Percentiles rank a stretch among this genome's conserved stretches.
Conservation (phyloP, 805 yeast species). For the Starmerella gropengiesseri region DNA sequence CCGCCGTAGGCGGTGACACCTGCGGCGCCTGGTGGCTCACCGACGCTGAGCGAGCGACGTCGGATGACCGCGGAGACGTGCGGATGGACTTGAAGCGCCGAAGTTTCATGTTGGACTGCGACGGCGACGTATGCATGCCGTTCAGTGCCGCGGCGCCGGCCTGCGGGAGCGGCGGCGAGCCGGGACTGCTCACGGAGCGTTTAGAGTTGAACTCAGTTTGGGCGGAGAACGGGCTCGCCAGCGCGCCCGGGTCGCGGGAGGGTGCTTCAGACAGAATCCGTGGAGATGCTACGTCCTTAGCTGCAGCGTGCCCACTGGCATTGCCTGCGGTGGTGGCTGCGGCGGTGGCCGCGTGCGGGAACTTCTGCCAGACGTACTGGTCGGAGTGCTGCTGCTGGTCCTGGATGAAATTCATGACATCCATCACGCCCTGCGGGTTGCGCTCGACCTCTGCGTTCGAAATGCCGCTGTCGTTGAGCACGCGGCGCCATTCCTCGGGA, state of each 20-base stretch:
- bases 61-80: slow-evolving; percentile 3
- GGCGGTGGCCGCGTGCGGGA: slow-evolving; percentile 9
- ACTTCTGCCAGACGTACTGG: slow-evolving; percentile 23
- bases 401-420: slow-evolving; percentile 69
- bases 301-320: not conserved
- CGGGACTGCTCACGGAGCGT: slow-evolving; percentile 16
- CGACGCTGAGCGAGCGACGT: not conserved
- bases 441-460: slow-evolving; percentile 76
- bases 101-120: not conserved
- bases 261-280: not conserved
- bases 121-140: not conserved
- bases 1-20: slow-evolving; percentile 7
- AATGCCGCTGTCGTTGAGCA: slow-evolving; percentile 77
- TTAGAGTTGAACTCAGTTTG: slow-evolving; percentile 1
- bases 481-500: slow-evolving; percentile 85
- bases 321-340: not conserved
- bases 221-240: slow-evolving; percentile 16
- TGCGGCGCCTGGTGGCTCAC: slow-evolving; percentile 2
- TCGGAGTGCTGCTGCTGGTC: slow-evolving; percentile 21
- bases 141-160: not conserved
- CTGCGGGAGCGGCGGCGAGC: not conserved
- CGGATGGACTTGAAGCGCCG: slow-evolving; percentile 10
- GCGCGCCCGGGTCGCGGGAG: not conserved
- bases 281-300: no score
- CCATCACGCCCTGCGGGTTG: slow-evolving; percentile 90